Evolutionary conservation across 1,284 basidiomycete genomes (phyloP).

Genomic region (Ceratorhiza oryzae-sativae): DNA sequence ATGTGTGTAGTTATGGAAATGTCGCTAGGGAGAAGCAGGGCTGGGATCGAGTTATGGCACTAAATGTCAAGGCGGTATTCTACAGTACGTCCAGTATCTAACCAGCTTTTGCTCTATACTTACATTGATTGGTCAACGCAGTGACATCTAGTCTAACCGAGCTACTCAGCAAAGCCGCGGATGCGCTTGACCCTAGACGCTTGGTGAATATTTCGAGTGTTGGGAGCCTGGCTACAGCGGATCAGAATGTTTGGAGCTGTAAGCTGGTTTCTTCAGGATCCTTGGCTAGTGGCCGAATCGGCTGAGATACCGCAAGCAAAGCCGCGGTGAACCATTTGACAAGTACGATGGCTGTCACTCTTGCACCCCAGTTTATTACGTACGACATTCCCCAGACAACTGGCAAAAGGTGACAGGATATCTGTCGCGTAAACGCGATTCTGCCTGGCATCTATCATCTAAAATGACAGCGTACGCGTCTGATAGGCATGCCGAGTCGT

Average conservation of each 20-base stretch:
- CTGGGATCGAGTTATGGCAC: conserved; percentile 83
- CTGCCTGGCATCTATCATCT: conserved; percentile 71
- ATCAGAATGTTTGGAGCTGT: conserved; percentile 78
- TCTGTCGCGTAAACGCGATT: neutral
- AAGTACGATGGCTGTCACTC: conserved; percentile 71
- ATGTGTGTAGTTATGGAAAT: neutral
- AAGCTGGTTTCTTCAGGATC: conserved; percentile 49
- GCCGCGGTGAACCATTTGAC: conserved; percentile 79
- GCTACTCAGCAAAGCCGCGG: conserved; percentile 70
- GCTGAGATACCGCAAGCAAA: conserved; percentile 80
- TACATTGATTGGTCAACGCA: neutral
- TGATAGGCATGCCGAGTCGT: conserved; percentile 61
- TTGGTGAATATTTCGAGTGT: conserved; percentile 85
- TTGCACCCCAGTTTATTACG: conserved; percentile 69
- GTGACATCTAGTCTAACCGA: conserved; percentile 59
- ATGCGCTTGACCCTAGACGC: conserved; percentile 70
- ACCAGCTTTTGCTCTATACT: neutral
- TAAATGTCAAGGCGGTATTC: conserved; percentile 83
- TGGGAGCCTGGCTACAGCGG: conserved; percentile 64
- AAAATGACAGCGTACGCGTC: conserved; percentile 86
- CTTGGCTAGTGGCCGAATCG: neutral
- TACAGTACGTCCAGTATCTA: conserved; percentile 62
- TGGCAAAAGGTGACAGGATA: neutral
- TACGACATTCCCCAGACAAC: conserved; percentile 50
- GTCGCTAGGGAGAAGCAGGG: conserved; percentile 53